Percentiles rank a stretch among this genome's conserved stretches.
Conservation (phyloP, 106 monocot species). For the Dioscorea zingiberensis region DNA sequence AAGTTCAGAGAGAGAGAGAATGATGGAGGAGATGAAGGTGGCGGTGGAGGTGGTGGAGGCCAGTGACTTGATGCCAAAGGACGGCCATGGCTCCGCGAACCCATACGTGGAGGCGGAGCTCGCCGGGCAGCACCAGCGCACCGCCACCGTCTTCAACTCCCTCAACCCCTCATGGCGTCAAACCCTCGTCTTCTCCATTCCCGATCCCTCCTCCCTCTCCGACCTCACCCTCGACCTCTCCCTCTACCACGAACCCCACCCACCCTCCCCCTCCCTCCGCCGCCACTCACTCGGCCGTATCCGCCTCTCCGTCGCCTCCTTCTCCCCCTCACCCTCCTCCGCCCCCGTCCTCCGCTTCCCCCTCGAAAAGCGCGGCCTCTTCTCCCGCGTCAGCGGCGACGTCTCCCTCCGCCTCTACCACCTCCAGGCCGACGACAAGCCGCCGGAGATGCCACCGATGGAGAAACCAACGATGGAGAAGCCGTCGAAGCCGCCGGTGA, state of each 20-base stretch:
- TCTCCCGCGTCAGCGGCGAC: slow-evolving; percentile 81
- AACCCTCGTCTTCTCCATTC: slow-evolving; percentile 63
- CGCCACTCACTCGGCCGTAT: too few species aligned
- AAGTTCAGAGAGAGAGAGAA: background rate
- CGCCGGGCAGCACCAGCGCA: slow-evolving; percentile 59
- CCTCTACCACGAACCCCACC: slow-evolving; percentile 55
- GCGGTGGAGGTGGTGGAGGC: slow-evolving; percentile 77
- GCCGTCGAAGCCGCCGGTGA: slow-evolving; percentile 3
- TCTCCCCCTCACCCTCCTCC: slow-evolving; percentile 29
- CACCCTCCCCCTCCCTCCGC: background rate
- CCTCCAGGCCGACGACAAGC: slow-evolving; percentile 4
- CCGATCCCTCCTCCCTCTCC: slow-evolving; percentile 32
- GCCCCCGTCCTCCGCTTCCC: slow-evolving; percentile 47
- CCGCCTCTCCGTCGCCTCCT: slow-evolving; percentile 60
- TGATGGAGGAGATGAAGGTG: slow-evolving; percentile 29
- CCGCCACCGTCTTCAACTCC: slow-evolving; percentile 49
- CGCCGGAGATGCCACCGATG: slow-evolving; percentile 3
- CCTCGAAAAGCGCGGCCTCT: slow-evolving; percentile 81
- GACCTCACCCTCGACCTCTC: slow-evolving; percentile 49
- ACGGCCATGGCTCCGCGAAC: slow-evolving; percentile 59
- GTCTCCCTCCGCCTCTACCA: slow-evolving; percentile 58
- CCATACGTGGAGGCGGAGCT: slow-evolving; percentile 77
- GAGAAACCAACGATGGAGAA: slow-evolving; percentile 21
- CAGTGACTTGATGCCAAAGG: slow-evolving; percentile 71
- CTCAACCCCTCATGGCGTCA: slow-evolving; percentile 70